Percentiles rank a stretch among this genome's conserved stretches.
Conservation (phyloP, 1,139 yeast species). For the Wickerhamomyces sp. region DNA sequence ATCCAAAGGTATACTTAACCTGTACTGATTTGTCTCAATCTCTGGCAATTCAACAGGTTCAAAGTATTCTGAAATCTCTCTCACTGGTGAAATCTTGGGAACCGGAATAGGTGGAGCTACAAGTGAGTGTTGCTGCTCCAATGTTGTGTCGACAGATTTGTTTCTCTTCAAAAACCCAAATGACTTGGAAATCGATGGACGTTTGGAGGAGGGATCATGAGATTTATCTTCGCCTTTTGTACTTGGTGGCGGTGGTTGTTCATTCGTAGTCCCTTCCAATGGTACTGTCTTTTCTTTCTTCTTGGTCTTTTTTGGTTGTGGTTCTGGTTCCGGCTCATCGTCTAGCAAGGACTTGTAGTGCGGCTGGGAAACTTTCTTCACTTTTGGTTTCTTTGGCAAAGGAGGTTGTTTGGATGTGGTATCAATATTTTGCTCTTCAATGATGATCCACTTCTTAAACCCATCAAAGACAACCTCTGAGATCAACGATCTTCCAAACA, state of each 20-base stretch:
- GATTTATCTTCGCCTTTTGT: too few species aligned
- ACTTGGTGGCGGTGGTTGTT: neutral
- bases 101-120: constrained; percentile 5
- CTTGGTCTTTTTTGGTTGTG: constrained; percentile 1
- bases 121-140: constrained; percentile 4
- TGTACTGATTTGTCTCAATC: constrained; percentile 23
- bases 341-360: constrained; percentile 21
- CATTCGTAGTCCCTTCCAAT: constrained; percentile 3
- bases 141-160: neutral
- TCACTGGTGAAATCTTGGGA: neutral
- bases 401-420: constrained; percentile 22
- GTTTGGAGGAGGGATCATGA: too few species aligned
- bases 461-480: constrained; percentile 67
- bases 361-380: constrained; percentile 16
- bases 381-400: constrained; percentile 17
- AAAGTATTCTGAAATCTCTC: constrained; percentile 1
- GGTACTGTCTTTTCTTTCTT: constrained; percentile 5
- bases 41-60: constrained; percentile 19
- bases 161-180: constrained; percentile 3
- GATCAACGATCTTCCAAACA: constrained; percentile 78
- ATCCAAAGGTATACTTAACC: constrained; percentile 23
- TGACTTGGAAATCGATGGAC: too few species aligned
- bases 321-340: constrained; percentile 11
- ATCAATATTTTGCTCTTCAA: constrained; percentile 54
- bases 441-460: constrained; percentile 77